phyloP scores from a whole-genome alignment of 2,329 filamentous ascomycete genomes.

The Claviceps spartinae region DNA sequence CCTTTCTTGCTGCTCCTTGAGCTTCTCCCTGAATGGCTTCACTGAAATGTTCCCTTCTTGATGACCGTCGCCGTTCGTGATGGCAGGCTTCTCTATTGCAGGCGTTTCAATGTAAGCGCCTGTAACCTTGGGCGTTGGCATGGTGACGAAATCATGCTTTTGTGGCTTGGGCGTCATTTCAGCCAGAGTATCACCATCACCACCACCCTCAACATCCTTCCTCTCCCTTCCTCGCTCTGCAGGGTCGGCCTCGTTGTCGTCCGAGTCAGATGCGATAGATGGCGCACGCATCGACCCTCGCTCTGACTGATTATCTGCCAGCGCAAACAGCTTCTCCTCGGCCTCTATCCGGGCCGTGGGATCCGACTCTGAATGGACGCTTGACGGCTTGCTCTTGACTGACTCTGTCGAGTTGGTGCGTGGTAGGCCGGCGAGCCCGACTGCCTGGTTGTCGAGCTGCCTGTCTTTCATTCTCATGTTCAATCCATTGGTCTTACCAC shows the following conservation, averaged over 20 bases:
- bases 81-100: conserved; percentile 29
- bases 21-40: conserved; percentile 7
- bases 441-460: conserved; percentile 23
- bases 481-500: background rate
- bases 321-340: conserved; percentile 43
- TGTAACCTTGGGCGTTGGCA: conserved; percentile 39
- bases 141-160: conserved; percentile 31
- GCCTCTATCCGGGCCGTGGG: conserved; percentile 43
- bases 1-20: conserved; percentile 8
- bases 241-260: conserved; percentile 12
- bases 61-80: conserved; percentile 7
- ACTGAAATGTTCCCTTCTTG: background rate
- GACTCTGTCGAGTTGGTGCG: conserved; percentile 33
- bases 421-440: conserved; percentile 33
- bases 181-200: conserved; percentile 15
- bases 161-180: conserved; percentile 35
- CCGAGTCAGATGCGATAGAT: conserved; percentile 24
- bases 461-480: conserved; percentile 11
- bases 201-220: background rate
- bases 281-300: conserved; percentile 37
- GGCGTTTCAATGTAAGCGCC: conserved; percentile 47
- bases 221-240: conserved; percentile 12
- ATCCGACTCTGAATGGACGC: conserved; percentile 37
- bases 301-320: conserved; percentile 40
- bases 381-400: conserved; percentile 33